Evolutionary conservation across 768 basidiomycete genomes (phyloP).

Genomic region (Macrolepiota fuliginosa): DNA sequence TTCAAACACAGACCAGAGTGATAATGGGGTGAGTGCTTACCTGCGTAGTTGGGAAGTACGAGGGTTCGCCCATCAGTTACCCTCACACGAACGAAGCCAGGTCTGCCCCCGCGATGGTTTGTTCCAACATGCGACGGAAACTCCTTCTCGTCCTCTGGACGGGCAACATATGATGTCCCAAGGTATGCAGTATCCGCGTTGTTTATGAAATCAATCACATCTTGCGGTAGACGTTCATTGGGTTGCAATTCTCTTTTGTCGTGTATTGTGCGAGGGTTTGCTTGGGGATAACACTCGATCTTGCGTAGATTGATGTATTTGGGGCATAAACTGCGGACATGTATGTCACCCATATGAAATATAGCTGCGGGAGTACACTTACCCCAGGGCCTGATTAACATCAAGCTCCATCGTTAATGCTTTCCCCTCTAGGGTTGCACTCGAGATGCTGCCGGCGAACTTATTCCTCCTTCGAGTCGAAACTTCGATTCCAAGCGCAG

Average conservation of each 20-base stretch:
- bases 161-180: slow-evolving; percentile 48
- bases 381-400: slow-evolving; percentile 61
- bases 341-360: not conserved
- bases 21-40: slow-evolving; percentile 17
- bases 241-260: slow-evolving; percentile 29
- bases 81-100: slow-evolving; percentile 59
- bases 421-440: slow-evolving; percentile 17
- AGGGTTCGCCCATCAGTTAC: slow-evolving; percentile 50
- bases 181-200: slow-evolving; percentile 53
- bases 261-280: slow-evolving; percentile 35
- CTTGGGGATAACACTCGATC: slow-evolving; percentile 38
- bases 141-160: slow-evolving; percentile 30
- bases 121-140: slow-evolving; percentile 60
- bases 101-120: slow-evolving; percentile 62
- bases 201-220: slow-evolving; percentile 45
- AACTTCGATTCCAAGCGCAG: slow-evolving; percentile 62
- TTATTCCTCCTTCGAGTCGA: slow-evolving; percentile 59
- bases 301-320: slow-evolving; percentile 65
- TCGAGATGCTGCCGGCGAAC: slow-evolving; percentile 45
- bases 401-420: slow-evolving; percentile 30
- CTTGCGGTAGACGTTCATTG: slow-evolving; percentile 44
- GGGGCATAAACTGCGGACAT: slow-evolving; percentile 52
- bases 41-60: slow-evolving; percentile 59
- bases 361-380: slow-evolving; percentile 18
- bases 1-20: not conserved